phyloP scores from a whole-genome alignment of 2,329 filamentous ascomycete species.

The Botrytis paeoniae region DNA sequence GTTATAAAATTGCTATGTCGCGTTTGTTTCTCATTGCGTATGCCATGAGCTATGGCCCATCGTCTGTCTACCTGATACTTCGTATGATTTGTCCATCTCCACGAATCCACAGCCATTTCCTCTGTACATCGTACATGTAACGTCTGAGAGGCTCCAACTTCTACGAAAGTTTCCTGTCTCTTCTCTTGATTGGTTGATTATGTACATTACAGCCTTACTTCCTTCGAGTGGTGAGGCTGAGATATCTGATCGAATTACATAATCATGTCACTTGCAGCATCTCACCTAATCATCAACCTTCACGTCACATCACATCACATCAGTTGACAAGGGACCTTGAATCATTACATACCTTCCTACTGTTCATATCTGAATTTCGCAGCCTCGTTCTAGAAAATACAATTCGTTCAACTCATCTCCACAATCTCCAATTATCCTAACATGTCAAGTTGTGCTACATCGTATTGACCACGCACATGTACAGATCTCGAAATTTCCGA shows the following conservation, averaged over 20 bases:
- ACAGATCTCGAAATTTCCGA: conserved; percentile 7
- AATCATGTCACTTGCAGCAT: background rate
- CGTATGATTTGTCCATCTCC: background rate
- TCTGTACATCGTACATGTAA: background rate
- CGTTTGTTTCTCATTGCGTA: background rate
- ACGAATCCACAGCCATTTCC: background rate
- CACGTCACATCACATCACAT: background rate
- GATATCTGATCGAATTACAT: background rate
- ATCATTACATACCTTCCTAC: background rate
- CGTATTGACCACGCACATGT: conserved; percentile 15
- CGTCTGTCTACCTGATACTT: background rate
- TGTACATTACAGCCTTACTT: background rate
- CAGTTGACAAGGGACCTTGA: background rate
- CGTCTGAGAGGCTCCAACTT: background rate
- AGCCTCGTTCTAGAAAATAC: background rate
- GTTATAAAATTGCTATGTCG: background rate
- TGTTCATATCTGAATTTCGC: background rate
- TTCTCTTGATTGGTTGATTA: background rate
- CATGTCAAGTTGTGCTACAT: background rate
- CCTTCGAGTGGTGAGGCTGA: background rate
- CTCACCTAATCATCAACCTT: background rate
- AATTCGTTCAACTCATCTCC: background rate
- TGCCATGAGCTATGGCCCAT: background rate
- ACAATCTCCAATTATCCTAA: background rate
- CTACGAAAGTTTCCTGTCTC: background rate